phyloP scores from a whole-genome alignment of 768 basidiomycete genomes.

The Cantharellus anzutake region DNA sequence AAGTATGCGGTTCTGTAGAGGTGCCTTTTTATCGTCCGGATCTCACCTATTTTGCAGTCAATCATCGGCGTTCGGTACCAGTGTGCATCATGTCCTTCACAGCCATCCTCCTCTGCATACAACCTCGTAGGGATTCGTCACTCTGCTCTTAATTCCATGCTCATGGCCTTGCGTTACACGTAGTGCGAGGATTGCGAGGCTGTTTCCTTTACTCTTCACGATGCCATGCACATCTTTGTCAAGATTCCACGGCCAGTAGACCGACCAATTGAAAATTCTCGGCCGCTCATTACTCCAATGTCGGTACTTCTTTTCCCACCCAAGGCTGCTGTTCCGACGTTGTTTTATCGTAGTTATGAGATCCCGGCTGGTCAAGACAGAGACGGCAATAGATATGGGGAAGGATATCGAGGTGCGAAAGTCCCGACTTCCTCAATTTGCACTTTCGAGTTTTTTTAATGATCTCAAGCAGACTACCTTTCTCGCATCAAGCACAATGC shows the following conservation, averaged over 20 bases:
- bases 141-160: not conserved
- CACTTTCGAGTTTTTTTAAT: not conserved
- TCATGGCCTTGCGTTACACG: not conserved
- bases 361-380: not conserved
- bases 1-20: slow-evolving; percentile 15
- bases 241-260: slow-evolving; percentile 70
- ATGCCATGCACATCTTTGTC: slow-evolving; percentile 75
- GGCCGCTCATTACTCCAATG: slow-evolving; percentile 53
- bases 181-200: slow-evolving; percentile 72
- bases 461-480: slow-evolving; percentile 36
- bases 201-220: slow-evolving; percentile 58
- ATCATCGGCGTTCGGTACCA: slow-evolving; percentile 74
- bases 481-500: slow-evolving; percentile 35
- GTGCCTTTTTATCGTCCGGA: not conserved
- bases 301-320: slow-evolving; percentile 18
- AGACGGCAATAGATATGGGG: slow-evolving; percentile 2
- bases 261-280: slow-evolving; percentile 30
- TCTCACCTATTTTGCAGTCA: slow-evolving; percentile 21
- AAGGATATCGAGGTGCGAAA: not conserved
- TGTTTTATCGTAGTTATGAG: slow-evolving; percentile 5
- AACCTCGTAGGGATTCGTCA: slow-evolving; percentile 41
- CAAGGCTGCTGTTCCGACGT: not conserved
- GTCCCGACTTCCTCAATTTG: not conserved
- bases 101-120: slow-evolving; percentile 34
- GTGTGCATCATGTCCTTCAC: slow-evolving; percentile 76